Conservation (phyloP, 2,329 filamentous ascomycete genomes). For the Xylaria polymorpha region DNA sequence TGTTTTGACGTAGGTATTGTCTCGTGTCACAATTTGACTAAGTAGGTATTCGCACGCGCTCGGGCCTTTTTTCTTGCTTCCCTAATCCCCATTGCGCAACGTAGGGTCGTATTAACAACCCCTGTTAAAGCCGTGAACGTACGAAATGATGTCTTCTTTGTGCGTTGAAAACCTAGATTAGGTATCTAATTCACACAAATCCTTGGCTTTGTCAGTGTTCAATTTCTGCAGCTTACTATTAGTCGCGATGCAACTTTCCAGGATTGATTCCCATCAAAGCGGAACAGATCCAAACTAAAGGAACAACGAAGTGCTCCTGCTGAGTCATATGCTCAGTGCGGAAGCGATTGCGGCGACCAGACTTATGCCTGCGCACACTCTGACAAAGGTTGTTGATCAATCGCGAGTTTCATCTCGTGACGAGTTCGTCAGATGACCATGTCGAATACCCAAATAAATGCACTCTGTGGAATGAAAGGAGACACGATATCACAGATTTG, state of each 20-base stretch:
- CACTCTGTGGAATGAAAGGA: not conserved
- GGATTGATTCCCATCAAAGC: not conserved
- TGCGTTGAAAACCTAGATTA: not conserved
- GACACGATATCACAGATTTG: not conserved
- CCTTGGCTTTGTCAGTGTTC: conserved; percentile 7
- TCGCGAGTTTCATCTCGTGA: conserved; percentile 8
- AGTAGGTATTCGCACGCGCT: not conserved
- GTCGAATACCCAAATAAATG: conserved; percentile 6
- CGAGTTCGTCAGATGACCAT: conserved; percentile 1
- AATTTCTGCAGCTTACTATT: not conserved
- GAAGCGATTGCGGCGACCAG: not conserved
- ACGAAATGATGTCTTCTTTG: not conserved
- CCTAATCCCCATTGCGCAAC: not conserved
- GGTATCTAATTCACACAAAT: not conserved
- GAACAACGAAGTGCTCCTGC: not conserved
- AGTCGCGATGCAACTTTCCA: not conserved
- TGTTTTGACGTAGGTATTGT: not conserved
- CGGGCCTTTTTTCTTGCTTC: not conserved
- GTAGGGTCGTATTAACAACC: not conserved
- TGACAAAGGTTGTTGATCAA: conserved; percentile 6
- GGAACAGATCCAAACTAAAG: not conserved
- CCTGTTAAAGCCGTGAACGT: not conserved
- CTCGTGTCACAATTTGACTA: not conserved
- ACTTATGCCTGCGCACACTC: not conserved
- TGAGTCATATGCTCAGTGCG: conserved; percentile 5